phyloP scores from a whole-genome alignment of 2,329 filamentous ascomycete species.

The Nemania sp. region DNA sequence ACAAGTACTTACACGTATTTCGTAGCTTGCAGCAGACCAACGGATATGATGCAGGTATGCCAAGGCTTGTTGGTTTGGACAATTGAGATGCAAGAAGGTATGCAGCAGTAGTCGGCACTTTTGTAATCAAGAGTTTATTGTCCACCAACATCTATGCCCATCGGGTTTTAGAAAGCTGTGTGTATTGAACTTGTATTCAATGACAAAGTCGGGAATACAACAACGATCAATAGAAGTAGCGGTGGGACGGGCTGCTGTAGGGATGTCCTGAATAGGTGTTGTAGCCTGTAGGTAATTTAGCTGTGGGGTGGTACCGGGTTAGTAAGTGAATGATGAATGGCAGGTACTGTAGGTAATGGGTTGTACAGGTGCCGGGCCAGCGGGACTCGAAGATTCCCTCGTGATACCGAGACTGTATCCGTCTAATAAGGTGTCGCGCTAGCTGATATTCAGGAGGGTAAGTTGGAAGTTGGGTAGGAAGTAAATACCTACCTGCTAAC shows the following conservation, averaged over 20 bases:
- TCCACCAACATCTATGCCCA: neutral
- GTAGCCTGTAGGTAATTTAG: neutral
- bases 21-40: neutral
- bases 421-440: slow-evolving; percentile 21
- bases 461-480: neutral
- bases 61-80: neutral
- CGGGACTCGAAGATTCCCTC: slow-evolving; percentile 23
- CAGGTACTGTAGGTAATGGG: neutral
- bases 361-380: slow-evolving; percentile 2
- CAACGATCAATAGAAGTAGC: slow-evolving; percentile 10
- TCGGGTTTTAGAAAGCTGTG: neutral
- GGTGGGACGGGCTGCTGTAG: neutral
- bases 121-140: neutral
- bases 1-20: slow-evolving; percentile 14
- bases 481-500: slow-evolving; percentile 2
- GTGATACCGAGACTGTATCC: slow-evolving; percentile 6
- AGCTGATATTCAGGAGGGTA: neutral
- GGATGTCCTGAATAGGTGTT: neutral
- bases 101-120: neutral
- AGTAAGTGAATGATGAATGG: neutral
- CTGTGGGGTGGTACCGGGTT: neutral
- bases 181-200: neutral
- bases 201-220: neutral
- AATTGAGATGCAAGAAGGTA: neutral
- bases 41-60: neutral